Percentiles rank a stretch among this genome's conserved stretches.
Conservation (phyloP, 768 basidiomycete species). For the Guyanaporus albipodus region DNA sequence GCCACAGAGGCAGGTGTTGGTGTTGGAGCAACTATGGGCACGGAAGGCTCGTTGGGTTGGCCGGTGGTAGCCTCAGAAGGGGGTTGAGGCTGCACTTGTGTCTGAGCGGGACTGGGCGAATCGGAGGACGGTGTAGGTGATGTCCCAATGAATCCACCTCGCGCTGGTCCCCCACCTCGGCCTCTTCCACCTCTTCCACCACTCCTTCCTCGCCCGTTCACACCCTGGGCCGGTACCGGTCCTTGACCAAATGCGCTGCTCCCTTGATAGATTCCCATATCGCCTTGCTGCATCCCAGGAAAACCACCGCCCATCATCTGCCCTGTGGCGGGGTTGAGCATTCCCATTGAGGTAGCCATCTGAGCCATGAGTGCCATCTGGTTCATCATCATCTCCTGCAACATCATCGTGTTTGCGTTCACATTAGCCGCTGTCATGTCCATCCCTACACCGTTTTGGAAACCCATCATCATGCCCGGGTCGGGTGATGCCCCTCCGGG, state of each 20-base stretch:
- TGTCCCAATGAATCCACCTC: conserved; percentile 38
- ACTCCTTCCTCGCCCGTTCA: conserved; percentile 42
- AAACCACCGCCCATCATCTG: conserved; percentile 55
- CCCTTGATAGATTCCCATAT: conserved; percentile 47
- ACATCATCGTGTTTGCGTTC: conserved; percentile 64
- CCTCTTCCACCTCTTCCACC: conserved; percentile 45
- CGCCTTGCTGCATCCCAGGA: conserved; percentile 53
- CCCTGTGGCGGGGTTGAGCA: conserved; percentile 57
- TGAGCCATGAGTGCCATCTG: conserved; percentile 94
- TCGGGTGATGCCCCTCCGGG: conserved; percentile 32
- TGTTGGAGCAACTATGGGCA: conserved; percentile 24
- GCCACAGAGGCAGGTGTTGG: conserved; percentile 25
- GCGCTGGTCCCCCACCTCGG: conserved; percentile 38
- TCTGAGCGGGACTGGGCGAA: conserved; percentile 15
- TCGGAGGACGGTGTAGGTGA: conserved; percentile 24
- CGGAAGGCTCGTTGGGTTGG: conserved; percentile 7
- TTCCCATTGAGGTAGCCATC: conserved; percentile 81
- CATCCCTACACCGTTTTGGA: conserved; percentile 42
- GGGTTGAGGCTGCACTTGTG: conserved; percentile 18
- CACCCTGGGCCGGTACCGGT: conserved; percentile 10
- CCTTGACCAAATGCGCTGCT: conserved; percentile 22
- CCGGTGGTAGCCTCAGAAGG: conserved; percentile 10
- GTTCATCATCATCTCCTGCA: conserved; percentile 90
- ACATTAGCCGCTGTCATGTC: conserved; percentile 42
- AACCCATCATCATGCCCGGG: conserved; percentile 43